Evolutionary conservation across 148 eudicot species (phyloP).

Genomic region (Chenopodium berlandieri): DNA sequence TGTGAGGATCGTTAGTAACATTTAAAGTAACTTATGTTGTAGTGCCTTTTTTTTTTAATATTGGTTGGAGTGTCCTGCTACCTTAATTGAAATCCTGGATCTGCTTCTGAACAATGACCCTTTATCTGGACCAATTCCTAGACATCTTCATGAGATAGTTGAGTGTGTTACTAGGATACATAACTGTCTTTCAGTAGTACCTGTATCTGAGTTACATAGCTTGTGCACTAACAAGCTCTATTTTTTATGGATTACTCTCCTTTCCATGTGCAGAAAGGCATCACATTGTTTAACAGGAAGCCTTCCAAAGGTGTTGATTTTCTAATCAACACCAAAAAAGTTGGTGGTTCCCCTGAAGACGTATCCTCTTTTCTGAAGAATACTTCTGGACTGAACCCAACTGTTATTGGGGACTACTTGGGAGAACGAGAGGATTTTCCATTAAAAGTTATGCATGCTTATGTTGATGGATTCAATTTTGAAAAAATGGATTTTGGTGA

Average conservation of each 20-base stretch:
- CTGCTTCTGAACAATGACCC: too few species aligned
- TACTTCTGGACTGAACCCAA: conserved; percentile 78
- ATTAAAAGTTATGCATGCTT: conserved; percentile 96
- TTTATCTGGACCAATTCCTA: too few species aligned
- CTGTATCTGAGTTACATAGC: not conserved
- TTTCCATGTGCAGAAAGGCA: conserved; percentile 80
- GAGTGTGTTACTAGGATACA: too few species aligned
- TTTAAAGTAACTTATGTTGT: too few species aligned
- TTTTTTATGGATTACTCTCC: conserved; percentile 16
- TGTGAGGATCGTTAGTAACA: too few species aligned
- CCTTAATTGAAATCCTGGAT: too few species aligned
- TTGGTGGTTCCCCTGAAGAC: conserved; percentile 80
- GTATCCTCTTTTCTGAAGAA: conserved; percentile 80
- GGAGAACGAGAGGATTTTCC: conserved; percentile 94
- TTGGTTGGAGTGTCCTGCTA: too few species aligned
- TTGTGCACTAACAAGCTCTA: conserved; percentile 4
- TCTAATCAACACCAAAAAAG: conserved; percentile 69
- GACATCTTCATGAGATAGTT: too few species aligned
- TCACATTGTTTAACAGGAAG: conserved; percentile 81
- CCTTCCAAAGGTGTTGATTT: conserved; percentile 95
- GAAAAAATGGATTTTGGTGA: conserved; percentile 91
- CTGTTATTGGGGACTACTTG: conserved; percentile 90
- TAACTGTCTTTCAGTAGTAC: not conserved
- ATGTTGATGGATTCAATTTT: conserved; percentile 89
- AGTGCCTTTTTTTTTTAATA: too few species aligned